These are phyloP conservation scores for Leccinum solheimii DNA, from an alignment of 1,284 basidiomycete species.

Conservation along the genomic window DNA sequence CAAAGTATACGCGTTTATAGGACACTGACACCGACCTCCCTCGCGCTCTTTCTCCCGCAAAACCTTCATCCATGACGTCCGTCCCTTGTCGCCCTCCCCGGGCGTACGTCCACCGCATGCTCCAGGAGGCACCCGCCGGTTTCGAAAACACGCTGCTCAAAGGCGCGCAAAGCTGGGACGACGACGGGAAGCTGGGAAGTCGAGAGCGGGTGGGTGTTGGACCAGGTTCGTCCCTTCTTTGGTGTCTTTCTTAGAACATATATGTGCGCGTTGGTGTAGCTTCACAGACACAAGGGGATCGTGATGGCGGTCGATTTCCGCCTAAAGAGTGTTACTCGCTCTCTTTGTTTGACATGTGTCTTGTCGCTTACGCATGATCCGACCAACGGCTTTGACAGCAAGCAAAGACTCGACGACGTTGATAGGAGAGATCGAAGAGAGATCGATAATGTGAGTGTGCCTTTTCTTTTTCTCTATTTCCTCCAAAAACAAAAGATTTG, in stretches of 20 bases:
- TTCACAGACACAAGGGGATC: conserved; percentile 93
- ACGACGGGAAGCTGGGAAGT: conserved; percentile 84
- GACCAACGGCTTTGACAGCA: conserved; percentile 67
- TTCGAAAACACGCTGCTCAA: conserved; percentile 84
- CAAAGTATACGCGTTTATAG: conserved; percentile 71
- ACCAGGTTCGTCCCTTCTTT: conserved; percentile 60
- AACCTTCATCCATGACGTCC: conserved; percentile 85
- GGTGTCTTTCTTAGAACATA: background rate
- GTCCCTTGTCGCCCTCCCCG: conserved; percentile 85
- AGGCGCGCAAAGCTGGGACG: conserved; percentile 81
- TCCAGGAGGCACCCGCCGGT: conserved; percentile 85
- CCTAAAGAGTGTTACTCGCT: conserved; percentile 62
- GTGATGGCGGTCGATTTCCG: conserved; percentile 90
- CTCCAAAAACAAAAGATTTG: no score
- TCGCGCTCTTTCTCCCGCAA: conserved; percentile 88
- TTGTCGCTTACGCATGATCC: conserved; percentile 6
- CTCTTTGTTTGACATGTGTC: background rate
- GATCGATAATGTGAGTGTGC: no score
- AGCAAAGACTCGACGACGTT: conserved; percentile 91
- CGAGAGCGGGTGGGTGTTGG: conserved; percentile 78
- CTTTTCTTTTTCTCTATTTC: no score
- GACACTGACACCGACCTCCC: conserved; percentile 86
- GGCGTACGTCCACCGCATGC: conserved; percentile 74
- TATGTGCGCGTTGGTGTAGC: conserved; percentile 39
- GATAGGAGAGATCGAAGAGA: conserved; percentile 47